A percentile compares a stretch with the other conserved stretches of the same genome.
Evolutionary conservation across 306 rosid species (phyloP).

Genomic region (Prunus padus): DNA sequence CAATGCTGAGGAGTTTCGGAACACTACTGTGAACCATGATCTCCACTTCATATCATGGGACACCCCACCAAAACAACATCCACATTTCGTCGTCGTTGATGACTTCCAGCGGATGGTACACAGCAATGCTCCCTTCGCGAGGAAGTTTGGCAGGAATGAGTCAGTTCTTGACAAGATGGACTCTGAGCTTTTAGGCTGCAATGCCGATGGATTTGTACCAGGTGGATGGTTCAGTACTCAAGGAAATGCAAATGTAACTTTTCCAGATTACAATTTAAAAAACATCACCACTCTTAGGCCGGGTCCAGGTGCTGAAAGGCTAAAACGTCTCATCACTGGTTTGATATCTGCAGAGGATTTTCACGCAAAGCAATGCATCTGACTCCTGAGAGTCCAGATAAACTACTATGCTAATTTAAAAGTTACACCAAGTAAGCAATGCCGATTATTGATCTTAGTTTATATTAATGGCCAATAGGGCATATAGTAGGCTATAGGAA

Average conservation of each 20-base stretch:
- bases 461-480: constrained; percentile 24
- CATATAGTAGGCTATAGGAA: constrained; percentile 31
- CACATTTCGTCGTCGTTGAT: constrained; percentile 53
- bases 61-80: constrained; percentile 81
- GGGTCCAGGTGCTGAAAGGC: constrained; percentile 68
- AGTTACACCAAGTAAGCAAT: constrained; percentile 25
- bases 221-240: constrained; percentile 53
- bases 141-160: constrained; percentile 65
- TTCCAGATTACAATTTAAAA: constrained; percentile 20
- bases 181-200: constrained; percentile 51
- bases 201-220: constrained; percentile 53
- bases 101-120: constrained; percentile 60
- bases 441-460: constrained; percentile 15
- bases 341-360: constrained; percentile 61
- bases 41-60: constrained; percentile 91
- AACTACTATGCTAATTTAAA: constrained; percentile 2
- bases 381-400: constrained; percentile 23
- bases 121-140: constrained; percentile 69
- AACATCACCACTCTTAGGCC: constrained; percentile 56
- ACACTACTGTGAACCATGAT: constrained; percentile 76
- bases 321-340: constrained; percentile 48
- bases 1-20: constrained; percentile 64
- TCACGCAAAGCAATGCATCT: constrained; percentile 51
- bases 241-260: constrained; percentile 27
- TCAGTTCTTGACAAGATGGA: constrained; percentile 55